Conservation (phyloP, 495 filamentous ascomycete species). For the Hypoxylon cercidicola region DNA sequence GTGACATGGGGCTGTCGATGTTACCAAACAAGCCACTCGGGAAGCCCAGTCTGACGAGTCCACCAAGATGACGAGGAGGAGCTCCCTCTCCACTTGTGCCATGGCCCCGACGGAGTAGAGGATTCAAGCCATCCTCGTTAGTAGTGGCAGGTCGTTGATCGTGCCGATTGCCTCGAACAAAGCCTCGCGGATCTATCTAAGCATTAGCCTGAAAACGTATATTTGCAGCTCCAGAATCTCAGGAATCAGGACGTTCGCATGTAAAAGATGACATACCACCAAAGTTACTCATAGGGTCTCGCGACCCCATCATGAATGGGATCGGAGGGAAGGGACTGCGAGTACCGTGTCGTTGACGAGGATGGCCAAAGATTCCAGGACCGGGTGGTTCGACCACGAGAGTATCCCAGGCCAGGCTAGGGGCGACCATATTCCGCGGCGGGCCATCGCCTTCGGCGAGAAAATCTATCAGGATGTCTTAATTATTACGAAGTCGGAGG, state of each 20-base stretch:
- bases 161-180: conserved; percentile 46
- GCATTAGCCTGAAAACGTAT: conserved; percentile 37
- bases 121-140: conserved; percentile 83
- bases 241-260: background rate
- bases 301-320: conserved; percentile 57
- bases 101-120: conserved; percentile 66
- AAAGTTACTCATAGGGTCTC: conserved; percentile 52
- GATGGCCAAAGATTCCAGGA: conserved; percentile 38
- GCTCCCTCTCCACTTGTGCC: conserved; percentile 50
- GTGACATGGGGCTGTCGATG: conserved; percentile 51
- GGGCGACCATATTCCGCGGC: conserved; percentile 48
- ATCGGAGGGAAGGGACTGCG: conserved; percentile 49
- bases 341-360: conserved; percentile 44
- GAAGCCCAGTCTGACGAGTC: conserved; percentile 52
- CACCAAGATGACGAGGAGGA: conserved; percentile 44
- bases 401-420: conserved; percentile 60
- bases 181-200: conserved; percentile 49
- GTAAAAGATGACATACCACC: conserved; percentile 27
- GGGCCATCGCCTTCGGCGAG: conserved; percentile 60
- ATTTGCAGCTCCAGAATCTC: no score
- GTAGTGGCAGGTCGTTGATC: conserved; percentile 40
- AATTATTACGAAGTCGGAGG: background rate
- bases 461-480: conserved; percentile 13
- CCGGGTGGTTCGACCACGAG: conserved; percentile 50
- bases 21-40: conserved; percentile 43